Conservation (phyloP, 768 basidiomycete genomes). For the Suillus decipiens region DNA sequence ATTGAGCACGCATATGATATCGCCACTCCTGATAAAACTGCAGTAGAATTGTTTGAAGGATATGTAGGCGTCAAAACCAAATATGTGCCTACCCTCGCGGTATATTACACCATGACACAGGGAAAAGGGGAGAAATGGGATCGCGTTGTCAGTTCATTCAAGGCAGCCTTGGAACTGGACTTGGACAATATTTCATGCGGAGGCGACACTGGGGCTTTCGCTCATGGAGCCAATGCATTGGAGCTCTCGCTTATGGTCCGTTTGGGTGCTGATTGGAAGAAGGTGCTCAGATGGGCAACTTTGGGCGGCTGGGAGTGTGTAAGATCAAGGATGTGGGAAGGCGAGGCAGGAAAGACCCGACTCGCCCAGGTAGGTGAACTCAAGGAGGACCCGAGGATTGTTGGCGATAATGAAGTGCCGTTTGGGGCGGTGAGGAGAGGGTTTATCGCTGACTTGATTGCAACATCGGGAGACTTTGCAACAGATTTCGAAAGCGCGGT, state of each 20-base stretch:
- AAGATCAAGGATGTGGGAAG: conserved; percentile 49
- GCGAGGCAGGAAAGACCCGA: conserved; percentile 24
- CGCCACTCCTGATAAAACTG: conserved; percentile 2
- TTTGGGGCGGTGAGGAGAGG: conserved; percentile 56
- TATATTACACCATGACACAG: conserved; percentile 39
- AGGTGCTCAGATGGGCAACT: conserved; percentile 60
- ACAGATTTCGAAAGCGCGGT: conserved; percentile 46
- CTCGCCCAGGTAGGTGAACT: conserved; percentile 29
- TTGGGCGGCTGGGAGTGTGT: conserved; percentile 61
- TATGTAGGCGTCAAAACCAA: conserved; percentile 34
- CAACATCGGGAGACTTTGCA: conserved; percentile 37
- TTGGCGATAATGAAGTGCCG: conserved; percentile 52
- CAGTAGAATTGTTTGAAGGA: conserved; percentile 14
- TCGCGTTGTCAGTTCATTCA: conserved; percentile 41
- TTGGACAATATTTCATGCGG: conserved; percentile 58
- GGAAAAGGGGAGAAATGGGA: conserved; percentile 38
- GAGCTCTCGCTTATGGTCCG: conserved; percentile 63
- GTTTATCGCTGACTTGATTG: conserved; percentile 56
- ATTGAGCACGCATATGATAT: conserved; percentile 56
- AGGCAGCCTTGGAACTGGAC: conserved; percentile 42
- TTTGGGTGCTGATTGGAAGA: conserved; percentile 53
- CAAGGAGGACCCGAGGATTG: conserved; percentile 25
- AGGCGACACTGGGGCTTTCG: conserved; percentile 65
- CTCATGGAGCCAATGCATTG: conserved; percentile 59
- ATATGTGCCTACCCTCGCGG: conserved; percentile 64